Evolutionary conservation across 2,329 filamentous ascomycete species (phyloP).

Genomic region (Penicillium thymicola): DNA sequence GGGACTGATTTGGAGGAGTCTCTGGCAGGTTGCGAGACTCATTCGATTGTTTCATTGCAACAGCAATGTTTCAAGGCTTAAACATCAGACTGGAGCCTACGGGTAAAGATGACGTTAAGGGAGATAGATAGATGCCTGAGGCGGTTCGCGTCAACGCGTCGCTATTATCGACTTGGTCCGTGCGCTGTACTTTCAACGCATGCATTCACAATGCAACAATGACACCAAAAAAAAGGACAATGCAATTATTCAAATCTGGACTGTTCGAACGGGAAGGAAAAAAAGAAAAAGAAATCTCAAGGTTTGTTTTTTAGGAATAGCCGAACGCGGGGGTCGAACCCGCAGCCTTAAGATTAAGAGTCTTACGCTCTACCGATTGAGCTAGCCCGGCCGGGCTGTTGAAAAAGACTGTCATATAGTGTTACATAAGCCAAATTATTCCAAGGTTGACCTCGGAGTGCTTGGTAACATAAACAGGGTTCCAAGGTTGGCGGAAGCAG

Average conservation of each 20-base stretch:
- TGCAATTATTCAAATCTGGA: not conserved
- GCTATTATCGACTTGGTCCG: slow-evolving; percentile 8
- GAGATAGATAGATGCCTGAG: slow-evolving; percentile 1
- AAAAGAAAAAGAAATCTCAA: not conserved
- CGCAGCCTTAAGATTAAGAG: slow-evolving; percentile 35
- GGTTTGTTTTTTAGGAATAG: slow-evolving; percentile 25
- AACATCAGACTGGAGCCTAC: slow-evolving; percentile 11
- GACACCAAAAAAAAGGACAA: not conserved
- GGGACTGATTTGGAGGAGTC: slow-evolving; percentile 18
- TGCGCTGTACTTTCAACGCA: not conserved
- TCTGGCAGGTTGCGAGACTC: slow-evolving; percentile 14
- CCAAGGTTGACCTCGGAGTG: too few species aligned
- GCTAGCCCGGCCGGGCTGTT: slow-evolving; percentile 41
- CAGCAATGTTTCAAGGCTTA: slow-evolving; percentile 7
- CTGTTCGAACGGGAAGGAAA: not conserved
- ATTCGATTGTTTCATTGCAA: slow-evolving; percentile 29
- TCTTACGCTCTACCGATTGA: slow-evolving; percentile 46
- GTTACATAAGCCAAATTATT: not conserved
- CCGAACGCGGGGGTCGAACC: slow-evolving; percentile 45
- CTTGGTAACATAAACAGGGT: too few species aligned
- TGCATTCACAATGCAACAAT: not conserved
- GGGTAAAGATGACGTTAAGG: slow-evolving; percentile 17
- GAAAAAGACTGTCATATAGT: rapidly evolving
- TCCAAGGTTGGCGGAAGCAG: too few species aligned
- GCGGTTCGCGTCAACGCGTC: slow-evolving; percentile 7